These are phyloP conservation scores for Massarina eburnea DNA, from an alignment of 2,329 filamentous ascomycete species.

Conservation along the genomic window DNA sequence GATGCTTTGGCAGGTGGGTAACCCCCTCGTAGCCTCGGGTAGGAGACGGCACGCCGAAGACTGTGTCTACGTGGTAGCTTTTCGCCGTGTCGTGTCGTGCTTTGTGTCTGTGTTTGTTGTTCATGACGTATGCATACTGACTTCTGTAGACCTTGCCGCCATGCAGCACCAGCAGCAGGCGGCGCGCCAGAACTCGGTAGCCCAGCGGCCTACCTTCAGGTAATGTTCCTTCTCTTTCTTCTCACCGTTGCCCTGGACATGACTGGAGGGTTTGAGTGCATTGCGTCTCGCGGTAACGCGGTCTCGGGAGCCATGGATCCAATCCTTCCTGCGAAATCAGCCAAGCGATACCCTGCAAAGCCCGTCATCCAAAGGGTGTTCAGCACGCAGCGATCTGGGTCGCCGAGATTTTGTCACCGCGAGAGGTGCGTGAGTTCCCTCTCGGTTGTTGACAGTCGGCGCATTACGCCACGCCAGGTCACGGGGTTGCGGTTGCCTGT, in stretches of 20 bases:
- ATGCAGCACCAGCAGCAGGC: slow-evolving; percentile 51
- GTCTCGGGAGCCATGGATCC: no score
- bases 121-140: no score
- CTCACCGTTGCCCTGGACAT: background rate
- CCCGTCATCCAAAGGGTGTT: no score
- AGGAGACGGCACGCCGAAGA: background rate
- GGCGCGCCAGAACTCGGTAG: slow-evolving; percentile 39
- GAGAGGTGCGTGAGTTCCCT: no score
- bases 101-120: background rate
- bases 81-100: background rate
- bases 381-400: no score
- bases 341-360: no score
- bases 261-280: background rate
- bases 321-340: no score
- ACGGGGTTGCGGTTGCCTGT: slow-evolving; percentile 23
- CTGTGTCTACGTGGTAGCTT: background rate
- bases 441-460: no score
- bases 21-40: background rate
- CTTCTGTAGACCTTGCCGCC: slow-evolving; percentile 47
- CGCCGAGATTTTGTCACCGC: no score
- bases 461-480: slow-evolving; percentile 10
- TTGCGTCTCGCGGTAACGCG: no score
- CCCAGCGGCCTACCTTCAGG: slow-evolving; percentile 41
- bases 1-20: slow-evolving; percentile 50
- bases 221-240: slow-evolving; percentile 20